A percentile compares a stretch with the other conserved stretches of the same genome.
phyloP scores from a whole-genome alignment of 208 protist genomes.

The Leishmania arabica region DNA sequence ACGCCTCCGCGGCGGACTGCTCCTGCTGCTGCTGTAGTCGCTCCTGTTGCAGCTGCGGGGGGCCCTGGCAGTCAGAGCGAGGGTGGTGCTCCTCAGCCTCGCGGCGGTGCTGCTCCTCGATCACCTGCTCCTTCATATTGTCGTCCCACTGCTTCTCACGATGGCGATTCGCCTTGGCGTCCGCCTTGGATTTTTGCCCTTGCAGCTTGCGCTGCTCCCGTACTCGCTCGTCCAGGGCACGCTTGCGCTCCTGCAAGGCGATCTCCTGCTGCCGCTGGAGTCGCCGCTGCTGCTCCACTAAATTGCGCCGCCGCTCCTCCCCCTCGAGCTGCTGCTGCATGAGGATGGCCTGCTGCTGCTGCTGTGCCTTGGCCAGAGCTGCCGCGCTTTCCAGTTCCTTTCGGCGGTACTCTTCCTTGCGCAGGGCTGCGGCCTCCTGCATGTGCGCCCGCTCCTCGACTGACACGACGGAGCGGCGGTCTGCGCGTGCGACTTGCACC shows the following conservation, averaged over 20 bases:
- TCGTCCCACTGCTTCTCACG: conserved; percentile 82
- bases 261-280: conserved; percentile 59
- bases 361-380: conserved; percentile 41
- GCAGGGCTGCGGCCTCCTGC: conserved; percentile 41
- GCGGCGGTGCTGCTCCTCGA: conserved; percentile 23
- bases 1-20: conserved; percentile 47
- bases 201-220: conserved; percentile 61
- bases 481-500: conserved; percentile 55
- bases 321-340: conserved; percentile 61
- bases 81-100: conserved; percentile 29
- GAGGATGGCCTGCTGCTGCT: conserved; percentile 40
- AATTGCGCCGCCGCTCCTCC: conserved; percentile 47
- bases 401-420: conserved; percentile 50
- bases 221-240: conserved; percentile 66
- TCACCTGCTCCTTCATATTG: conserved; percentile 58
- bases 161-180: conserved; percentile 46
- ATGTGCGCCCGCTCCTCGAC: conserved; percentile 46
- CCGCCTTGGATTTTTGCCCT: conserved; percentile 48
- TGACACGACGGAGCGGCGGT: conserved; percentile 45
- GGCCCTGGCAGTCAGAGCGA: not conserved
- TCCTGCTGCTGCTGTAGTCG: conserved; percentile 20
- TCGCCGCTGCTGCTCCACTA: conserved; percentile 50
- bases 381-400: conserved; percentile 59
- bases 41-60: conserved; percentile 23
- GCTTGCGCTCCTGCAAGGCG: conserved; percentile 46